These are phyloP conservation scores for Phytopythium chamaehyphon DNA, from an alignment of 352 stramenopile species.

Conservation along the genomic window DNA sequence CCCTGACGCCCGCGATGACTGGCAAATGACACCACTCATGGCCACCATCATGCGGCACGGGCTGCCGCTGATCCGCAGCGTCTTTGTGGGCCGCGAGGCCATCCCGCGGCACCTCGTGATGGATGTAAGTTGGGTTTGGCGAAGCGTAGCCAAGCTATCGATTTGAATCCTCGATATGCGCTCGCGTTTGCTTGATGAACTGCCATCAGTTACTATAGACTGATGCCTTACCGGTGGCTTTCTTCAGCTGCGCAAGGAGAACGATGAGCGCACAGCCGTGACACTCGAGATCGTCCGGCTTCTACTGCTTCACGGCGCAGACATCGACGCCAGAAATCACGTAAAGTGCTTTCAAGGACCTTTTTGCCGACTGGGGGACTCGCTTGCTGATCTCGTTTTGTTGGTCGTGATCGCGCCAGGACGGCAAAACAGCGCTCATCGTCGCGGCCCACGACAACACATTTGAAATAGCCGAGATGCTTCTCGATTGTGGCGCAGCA, in stretches of 20 bases:
- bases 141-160: no score
- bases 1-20: constrained; percentile 10
- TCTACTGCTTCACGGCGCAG: constrained; percentile 11
- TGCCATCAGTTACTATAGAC: background rate
- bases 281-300: constrained; percentile 9
- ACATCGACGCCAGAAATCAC: constrained; percentile 11
- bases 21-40: constrained; percentile 21
- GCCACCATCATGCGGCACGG: constrained; percentile 16
- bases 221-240: background rate
- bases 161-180: no score
- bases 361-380: background rate
- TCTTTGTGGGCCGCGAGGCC: constrained; percentile 9
- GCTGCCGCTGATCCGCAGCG: constrained; percentile 17
- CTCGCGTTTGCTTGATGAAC: no score
- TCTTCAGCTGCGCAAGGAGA: constrained; percentile 14
- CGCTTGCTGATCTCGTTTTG: background rate
- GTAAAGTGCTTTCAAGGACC: background rate
- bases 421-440: constrained; percentile 23
- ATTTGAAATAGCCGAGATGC: constrained; percentile 15
- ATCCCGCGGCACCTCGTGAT: constrained; percentile 15
- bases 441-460: constrained; percentile 12
- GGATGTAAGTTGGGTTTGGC: constrained; percentile 12
- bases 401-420: constrained; percentile 5
- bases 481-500: constrained; percentile 11
- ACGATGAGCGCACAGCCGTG: constrained; percentile 1